A percentile compares a stretch with the other conserved stretches of the same genome.
These are phyloP conservation scores for Cucurbita maxima DNA, from an alignment of 306 rosid species.

Conservation along the genomic window DNA sequence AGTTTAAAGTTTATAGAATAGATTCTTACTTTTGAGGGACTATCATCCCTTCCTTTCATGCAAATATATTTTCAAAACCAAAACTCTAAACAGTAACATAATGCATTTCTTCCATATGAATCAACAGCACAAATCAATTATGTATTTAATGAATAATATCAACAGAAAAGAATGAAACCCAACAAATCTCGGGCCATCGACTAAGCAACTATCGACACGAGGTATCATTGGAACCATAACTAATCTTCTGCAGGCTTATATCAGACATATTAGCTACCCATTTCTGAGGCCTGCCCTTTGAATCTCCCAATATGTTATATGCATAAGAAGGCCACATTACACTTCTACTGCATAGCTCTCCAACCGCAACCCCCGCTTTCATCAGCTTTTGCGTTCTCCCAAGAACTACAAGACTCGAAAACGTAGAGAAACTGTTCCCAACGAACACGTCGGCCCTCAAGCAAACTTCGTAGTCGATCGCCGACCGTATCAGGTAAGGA, in stretches of 20 bases:
- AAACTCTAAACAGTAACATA: too few species aligned
- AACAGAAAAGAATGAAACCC: not conserved
- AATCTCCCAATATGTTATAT: conserved; percentile 46
- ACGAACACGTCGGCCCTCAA: conserved; percentile 61
- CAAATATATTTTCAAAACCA: too few species aligned
- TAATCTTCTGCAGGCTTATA: conserved; percentile 47
- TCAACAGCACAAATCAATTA: not conserved
- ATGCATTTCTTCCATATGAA: too few species aligned
- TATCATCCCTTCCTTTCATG: too few species aligned
- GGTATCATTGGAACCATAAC: conserved; percentile 61
- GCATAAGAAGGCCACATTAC: conserved; percentile 77
- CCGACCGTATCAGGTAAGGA: conserved; percentile 75
- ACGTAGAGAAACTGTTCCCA: conserved; percentile 89
- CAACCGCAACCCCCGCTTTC: conserved; percentile 18
- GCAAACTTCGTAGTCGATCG: conserved; percentile 90
- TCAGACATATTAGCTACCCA: conserved; percentile 75
- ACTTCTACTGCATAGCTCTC: conserved; percentile 28
- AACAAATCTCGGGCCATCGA: not conserved
- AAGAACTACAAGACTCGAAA: conserved; percentile 71
- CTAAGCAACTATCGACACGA: conserved; percentile 25
- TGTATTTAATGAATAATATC: not conserved
- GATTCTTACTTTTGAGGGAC: too few species aligned
- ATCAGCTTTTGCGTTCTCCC: conserved; percentile 72
- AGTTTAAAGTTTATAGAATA: too few species aligned
- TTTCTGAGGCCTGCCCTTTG: conserved; percentile 37